Conservation (phyloP, 2,329 filamentous ascomycete species). For the Colletotrichum lentis region DNA sequence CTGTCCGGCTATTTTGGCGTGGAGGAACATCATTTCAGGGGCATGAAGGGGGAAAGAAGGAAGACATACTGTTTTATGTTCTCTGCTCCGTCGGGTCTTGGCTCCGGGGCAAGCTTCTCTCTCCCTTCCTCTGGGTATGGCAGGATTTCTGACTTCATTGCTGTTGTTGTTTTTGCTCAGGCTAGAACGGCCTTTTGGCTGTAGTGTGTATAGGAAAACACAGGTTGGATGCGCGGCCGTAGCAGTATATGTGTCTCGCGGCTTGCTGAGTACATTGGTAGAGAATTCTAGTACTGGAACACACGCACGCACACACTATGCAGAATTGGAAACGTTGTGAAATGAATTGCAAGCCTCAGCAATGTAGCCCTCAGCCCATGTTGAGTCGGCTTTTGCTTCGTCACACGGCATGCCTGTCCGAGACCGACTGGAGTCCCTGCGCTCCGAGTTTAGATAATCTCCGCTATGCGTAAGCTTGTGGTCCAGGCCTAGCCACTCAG, state of each 20-base stretch:
- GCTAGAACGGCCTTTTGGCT: constrained; percentile 2
- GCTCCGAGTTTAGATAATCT: background rate
- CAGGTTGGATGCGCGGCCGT: constrained; percentile 19
- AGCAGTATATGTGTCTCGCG: constrained; percentile 10
- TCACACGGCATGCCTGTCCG: background rate
- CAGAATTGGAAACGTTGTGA: background rate
- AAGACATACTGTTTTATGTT: constrained; percentile 5
- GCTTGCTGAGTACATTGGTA: constrained; percentile 11
- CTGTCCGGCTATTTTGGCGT: constrained; percentile 24
- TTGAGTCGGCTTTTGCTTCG: too few relatives aligned
- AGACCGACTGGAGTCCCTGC: background rate
- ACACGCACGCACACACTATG: constrained; percentile 1
- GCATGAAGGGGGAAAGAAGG: background rate
- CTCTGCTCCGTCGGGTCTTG: background rate
- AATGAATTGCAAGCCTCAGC: background rate
- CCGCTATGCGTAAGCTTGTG: background rate
- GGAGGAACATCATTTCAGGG: constrained; percentile 18
- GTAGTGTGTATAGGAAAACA: constrained; percentile 20
- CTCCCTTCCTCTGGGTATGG: constrained; percentile 8
- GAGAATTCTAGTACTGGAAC: constrained; percentile 32
- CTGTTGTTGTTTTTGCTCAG: background rate
- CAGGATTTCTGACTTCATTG: constrained; percentile 3
- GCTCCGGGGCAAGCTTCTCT: background rate
- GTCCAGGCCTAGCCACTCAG: background rate
- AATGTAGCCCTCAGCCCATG: too few relatives aligned